Conservation (phyloP, 75 land plant species). For the Picea sitchensis region DNA sequence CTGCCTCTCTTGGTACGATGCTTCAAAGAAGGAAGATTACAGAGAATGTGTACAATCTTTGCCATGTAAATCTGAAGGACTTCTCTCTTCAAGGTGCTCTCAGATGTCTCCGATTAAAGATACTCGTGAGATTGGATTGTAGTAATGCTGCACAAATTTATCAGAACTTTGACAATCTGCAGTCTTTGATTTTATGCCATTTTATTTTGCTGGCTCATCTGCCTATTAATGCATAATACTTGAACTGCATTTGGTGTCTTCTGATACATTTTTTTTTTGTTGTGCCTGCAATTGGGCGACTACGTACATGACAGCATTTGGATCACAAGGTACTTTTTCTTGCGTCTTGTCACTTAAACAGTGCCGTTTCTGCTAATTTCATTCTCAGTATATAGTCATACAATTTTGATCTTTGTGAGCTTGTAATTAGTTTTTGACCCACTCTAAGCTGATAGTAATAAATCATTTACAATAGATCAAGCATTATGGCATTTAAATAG, state of each 20-base stretch:
- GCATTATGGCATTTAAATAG: neutral
- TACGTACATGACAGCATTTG: slow-evolving; percentile 13
- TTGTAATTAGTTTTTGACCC: neutral
- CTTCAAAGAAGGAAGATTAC: slow-evolving; percentile 66
- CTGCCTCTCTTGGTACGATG: slow-evolving; percentile 56
- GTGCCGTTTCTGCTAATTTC: neutral
- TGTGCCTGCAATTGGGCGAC: neutral
- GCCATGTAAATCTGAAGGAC: slow-evolving; percentile 76
- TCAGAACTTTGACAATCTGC: neutral
- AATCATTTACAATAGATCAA: too few relatives aligned
- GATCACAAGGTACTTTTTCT: slow-evolving; percentile 32
- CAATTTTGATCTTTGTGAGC: neutral
- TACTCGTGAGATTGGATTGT: neutral
- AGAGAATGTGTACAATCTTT: slow-evolving; percentile 56
- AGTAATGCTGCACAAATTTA: neutral
- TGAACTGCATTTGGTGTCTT: neutral
- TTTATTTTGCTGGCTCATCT: neutral
- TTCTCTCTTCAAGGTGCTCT: slow-evolving; percentile 81
- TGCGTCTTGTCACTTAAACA: neutral
- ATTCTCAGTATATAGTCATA: neutral
- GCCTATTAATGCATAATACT: neutral
- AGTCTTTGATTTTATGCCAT: neutral
- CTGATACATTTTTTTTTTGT: neutral
- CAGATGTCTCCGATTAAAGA: neutral
- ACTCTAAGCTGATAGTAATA: neutral